These are phyloP conservation scores for Schwanniomyces etchellsii DNA, from an alignment of 1,139 yeast species.

Conservation along the genomic window DNA sequence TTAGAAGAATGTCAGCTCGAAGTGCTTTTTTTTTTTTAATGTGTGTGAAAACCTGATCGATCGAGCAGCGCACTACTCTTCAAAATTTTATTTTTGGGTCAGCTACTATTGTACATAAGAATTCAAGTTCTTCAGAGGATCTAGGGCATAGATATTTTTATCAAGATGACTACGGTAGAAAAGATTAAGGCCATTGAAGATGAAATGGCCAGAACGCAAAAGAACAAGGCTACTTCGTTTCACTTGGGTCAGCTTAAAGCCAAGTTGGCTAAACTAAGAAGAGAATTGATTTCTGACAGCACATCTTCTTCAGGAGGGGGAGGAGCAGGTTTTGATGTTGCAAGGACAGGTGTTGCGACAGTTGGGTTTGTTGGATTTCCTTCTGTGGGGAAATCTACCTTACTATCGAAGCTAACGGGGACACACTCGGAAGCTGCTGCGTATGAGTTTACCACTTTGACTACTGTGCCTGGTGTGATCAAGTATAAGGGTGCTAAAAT, in stretches of 20 bases:
- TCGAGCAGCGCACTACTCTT: constrained; percentile 1
- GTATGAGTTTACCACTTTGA: constrained; percentile 93
- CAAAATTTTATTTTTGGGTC: too few species aligned
- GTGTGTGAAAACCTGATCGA: too few species aligned
- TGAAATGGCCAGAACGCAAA: constrained; percentile 94
- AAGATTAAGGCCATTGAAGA: constrained; percentile 89
- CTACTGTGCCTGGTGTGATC: constrained; percentile 96
- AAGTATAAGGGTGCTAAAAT: constrained; percentile 95
- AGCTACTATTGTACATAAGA: too few species aligned
- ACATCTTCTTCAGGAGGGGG: constrained; percentile 75
- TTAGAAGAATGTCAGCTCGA: too few species aligned
- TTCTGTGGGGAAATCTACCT: constrained; percentile 93
- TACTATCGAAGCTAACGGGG: constrained; percentile 83
- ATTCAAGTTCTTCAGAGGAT: too few species aligned
- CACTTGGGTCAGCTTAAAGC: constrained; percentile 97
- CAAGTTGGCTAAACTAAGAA: constrained; percentile 86
- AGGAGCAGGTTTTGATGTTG: constrained; percentile 92
- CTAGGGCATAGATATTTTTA: too few species aligned
- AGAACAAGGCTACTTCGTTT: constrained; percentile 92
- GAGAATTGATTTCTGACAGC: constrained; percentile 82
- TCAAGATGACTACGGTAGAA: constrained; percentile 74
- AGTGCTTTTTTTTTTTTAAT: too few species aligned
- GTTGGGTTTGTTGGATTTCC: constrained; percentile 98
- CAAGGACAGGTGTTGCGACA: constrained; percentile 94
- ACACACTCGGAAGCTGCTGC: constrained; percentile 97